These are phyloP conservation scores for Gymnopilus junonius DNA, from an alignment of 768 basidiomycete species.

Conservation along the genomic window DNA sequence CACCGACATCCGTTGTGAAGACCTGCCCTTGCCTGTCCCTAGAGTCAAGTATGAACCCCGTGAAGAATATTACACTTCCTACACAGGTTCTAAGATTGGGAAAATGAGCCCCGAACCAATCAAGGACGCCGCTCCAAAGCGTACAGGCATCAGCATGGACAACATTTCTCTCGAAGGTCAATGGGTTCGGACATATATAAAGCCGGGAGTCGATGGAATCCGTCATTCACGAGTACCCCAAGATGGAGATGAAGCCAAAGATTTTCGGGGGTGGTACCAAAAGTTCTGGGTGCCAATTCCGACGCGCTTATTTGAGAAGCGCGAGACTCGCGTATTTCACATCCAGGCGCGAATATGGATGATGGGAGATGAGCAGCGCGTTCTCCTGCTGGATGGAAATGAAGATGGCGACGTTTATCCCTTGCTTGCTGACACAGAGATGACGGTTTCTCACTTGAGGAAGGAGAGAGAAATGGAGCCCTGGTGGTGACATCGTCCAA, in stretches of 20 bases:
- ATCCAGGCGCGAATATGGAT: slow-evolving; percentile 43
- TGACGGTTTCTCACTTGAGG: slow-evolving; percentile 49
- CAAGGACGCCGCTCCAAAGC: background rate
- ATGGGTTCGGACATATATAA: slow-evolving; percentile 33
- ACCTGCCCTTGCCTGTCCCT: slow-evolving; percentile 22
- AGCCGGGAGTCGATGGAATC: slow-evolving; percentile 21
- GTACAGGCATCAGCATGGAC: slow-evolving; percentile 9
- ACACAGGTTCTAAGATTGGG: slow-evolving; percentile 11
- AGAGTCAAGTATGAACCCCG: slow-evolving; percentile 16
- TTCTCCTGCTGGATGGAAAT: slow-evolving; percentile 21
- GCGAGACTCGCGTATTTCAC: slow-evolving; percentile 48
- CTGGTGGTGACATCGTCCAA: slow-evolving; percentile 6
- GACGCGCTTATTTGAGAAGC: slow-evolving; percentile 47
- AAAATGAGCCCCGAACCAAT: slow-evolving; percentile 10
- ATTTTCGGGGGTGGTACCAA: slow-evolving; percentile 37
- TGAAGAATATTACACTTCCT: slow-evolving; percentile 18
- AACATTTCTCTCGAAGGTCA: slow-evolving; percentile 34
- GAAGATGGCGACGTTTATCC: slow-evolving; percentile 18
- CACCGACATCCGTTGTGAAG: slow-evolving; percentile 36
- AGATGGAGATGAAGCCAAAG: slow-evolving; percentile 6
- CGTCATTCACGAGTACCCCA: slow-evolving; percentile 2
- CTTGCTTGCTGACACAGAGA: slow-evolving; percentile 30
- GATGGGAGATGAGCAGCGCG: slow-evolving; percentile 28
- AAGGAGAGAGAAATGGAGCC: slow-evolving; percentile 42
- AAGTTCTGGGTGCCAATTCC: slow-evolving; percentile 54